phyloP scores from a whole-genome alignment of 176 grass and related monocot genomes.

The Ensete ventricosum region DNA sequence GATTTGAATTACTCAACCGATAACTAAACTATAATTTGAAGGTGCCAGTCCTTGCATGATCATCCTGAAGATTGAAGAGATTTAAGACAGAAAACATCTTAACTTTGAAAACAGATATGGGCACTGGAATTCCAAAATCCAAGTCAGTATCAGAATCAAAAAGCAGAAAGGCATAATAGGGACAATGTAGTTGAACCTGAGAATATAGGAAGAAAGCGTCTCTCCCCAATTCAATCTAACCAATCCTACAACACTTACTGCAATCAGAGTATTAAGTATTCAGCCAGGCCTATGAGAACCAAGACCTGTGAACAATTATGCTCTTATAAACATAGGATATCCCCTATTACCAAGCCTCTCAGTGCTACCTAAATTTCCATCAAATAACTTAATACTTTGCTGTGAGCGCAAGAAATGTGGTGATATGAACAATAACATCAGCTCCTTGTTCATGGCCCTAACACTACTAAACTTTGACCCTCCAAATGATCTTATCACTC shows the following conservation, averaged over 20 bases:
- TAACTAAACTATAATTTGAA: constrained; percentile 8
- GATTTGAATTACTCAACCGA: too few relatives aligned
- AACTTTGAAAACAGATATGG: too few relatives aligned
- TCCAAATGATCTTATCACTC: constrained; percentile 49
- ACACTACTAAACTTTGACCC: constrained; percentile 42
- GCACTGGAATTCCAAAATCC: too few relatives aligned
- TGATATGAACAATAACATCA: constrained; percentile 43
- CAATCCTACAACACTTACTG: constrained; percentile 32
- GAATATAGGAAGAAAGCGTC: constrained; percentile 1
- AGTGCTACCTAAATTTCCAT: constrained; percentile 1
- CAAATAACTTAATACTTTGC: background rate
- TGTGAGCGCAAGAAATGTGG: constrained; percentile 12
- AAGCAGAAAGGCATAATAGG: constrained; percentile 24
- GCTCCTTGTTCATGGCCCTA: constrained; percentile 7
- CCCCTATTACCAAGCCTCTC: background rate
- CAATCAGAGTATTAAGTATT: constrained; percentile 55
- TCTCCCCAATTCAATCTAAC: background rate
- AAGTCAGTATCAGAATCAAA: too few relatives aligned
- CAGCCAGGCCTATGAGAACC: constrained; percentile 26
- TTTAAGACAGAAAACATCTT: background rate
- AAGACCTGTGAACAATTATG: constrained; percentile 36
- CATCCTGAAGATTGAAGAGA: background rate
- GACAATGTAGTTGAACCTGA: constrained; percentile 8
- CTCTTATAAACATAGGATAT: constrained; percentile 40
- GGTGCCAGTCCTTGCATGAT: background rate